Conservation (phyloP, 2,329 filamentous ascomycete species). For the Lachnellula occidentalis region DNA sequence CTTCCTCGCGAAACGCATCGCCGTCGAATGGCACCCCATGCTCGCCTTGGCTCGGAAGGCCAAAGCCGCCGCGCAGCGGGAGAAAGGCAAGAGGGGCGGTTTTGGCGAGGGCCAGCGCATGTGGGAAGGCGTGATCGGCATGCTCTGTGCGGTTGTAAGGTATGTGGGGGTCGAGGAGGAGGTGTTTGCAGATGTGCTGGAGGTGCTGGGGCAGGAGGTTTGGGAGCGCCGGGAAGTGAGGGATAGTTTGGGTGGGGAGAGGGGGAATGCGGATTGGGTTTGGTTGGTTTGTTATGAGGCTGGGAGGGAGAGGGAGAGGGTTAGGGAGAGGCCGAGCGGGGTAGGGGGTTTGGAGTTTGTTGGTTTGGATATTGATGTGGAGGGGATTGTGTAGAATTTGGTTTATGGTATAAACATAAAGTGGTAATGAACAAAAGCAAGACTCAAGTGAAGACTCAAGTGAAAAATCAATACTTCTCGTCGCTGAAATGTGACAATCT, state of each 20-base stretch:
- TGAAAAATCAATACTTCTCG: too few species aligned
- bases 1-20: conserved; percentile 73
- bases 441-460: not conserved
- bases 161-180: conserved; percentile 61
- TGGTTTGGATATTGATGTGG: not conserved
- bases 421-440: not conserved
- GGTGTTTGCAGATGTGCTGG: conserved; percentile 66
- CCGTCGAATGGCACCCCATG: conserved; percentile 62
- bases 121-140: conserved; percentile 56
- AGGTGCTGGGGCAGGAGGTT: conserved; percentile 50
- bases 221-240: conserved; percentile 43
- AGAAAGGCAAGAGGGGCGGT: conserved; percentile 41
- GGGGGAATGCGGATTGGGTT: conserved; percentile 67
- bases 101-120: conserved; percentile 58
- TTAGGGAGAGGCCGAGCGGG: conserved; percentile 33
- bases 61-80: conserved; percentile 37
- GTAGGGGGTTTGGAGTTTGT: conserved; percentile 39
- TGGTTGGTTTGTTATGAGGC: conserved; percentile 53
- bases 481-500: too few species aligned
- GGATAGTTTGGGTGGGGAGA: conserved; percentile 48
- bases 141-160: conserved; percentile 56
- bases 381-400: not conserved
- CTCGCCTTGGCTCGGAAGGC: conserved; percentile 44
- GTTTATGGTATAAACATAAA: not conserved
- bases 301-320: conserved; percentile 24